Evolutionary conservation across 2,329 filamentous ascomycete genomes (phyloP), one percentile per base, ranked within the genome.

Genomic region (Aspergillus ochraceus): DNA sequence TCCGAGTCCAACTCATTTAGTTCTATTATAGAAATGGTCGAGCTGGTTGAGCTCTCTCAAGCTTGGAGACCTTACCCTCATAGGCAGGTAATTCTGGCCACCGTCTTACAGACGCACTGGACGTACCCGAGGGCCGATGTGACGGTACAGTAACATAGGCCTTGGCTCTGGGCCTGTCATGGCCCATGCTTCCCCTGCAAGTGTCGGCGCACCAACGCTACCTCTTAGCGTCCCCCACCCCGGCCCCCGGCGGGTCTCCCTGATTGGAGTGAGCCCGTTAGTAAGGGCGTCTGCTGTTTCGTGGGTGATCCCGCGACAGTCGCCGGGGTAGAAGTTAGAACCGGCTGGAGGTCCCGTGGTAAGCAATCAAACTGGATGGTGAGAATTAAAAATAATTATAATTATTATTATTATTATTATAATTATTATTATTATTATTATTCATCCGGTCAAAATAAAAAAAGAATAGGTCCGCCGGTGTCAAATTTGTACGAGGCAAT

Each of bases 301-400:
- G 59, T 66, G 64, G 61, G 60, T 60, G 57, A 57, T 64, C 64
- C 62, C 62, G 64, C 64, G 57, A 64, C 62, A 61, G 60, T 63
- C 59, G 62, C 62, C 58, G 60, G 62, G 62, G 62, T 63, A 58
- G 24, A 58, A 22, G 62, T 60, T 63, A 60, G 24, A 26, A 4
- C 55, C 54, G 55, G 45, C 52, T 42, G 36, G 56, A 46, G 46
- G 55, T 30, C 46, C 49, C 26, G 53, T 47, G 53, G 53, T 47
- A 49, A 47, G 49, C 42, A 46, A n/a, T 46, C 42, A 46, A n/a
- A 46, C 3, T 6, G 17, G 39, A 29, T 29, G 39, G 39, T 4
- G 12, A 42, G 39, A 42, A 42, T 17, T 17, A 42, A 9, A 42
- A 42, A 42, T 42, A 42, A 17, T 17, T 8, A 42, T 14, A 42